Percentiles rank a stretch among this genome's conserved stretches.
phyloP scores from a whole-genome alignment of 257 asterid genomes.

The Solanum chiquidenum region DNA sequence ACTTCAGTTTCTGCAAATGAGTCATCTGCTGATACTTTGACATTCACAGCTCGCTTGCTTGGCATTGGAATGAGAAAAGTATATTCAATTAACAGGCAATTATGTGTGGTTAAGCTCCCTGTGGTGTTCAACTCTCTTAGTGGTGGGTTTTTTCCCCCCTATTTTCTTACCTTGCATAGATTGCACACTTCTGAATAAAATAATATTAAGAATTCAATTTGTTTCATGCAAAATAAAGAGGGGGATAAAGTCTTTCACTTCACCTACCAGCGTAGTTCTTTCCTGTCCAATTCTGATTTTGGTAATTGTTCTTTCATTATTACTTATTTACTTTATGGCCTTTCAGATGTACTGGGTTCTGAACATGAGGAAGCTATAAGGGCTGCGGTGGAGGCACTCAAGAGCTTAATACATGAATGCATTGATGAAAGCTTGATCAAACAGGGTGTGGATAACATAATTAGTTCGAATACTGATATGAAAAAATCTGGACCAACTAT shows the following conservation, averaged over 20 bases:
- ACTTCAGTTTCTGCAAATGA: constrained; percentile 37
- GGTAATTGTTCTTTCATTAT: not conserved
- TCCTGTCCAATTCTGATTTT: not conserved
- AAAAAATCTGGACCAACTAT: constrained; percentile 65
- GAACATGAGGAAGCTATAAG: constrained; percentile 81
- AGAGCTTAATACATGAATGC: constrained; percentile 64
- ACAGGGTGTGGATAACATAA: constrained; percentile 57
- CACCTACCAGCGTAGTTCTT: not conserved
- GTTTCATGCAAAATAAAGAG: not conserved
- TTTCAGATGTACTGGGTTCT: constrained; percentile 67
- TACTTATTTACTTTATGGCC: constrained; percentile 1
- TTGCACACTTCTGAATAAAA: not conserved
- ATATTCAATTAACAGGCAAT: constrained; percentile 47
- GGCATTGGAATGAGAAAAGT: constrained; percentile 76
- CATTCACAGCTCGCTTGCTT: constrained; percentile 75
- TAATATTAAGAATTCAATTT: not conserved
- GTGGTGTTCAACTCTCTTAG: constrained; percentile 53
- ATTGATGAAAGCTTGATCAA: constrained; percentile 64
- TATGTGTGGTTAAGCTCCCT: constrained; percentile 83
- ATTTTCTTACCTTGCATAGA: not conserved
- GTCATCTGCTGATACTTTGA: constrained; percentile 72
- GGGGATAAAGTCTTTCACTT: not conserved
- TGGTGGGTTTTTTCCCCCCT: constrained; percentile 30
- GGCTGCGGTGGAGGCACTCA: constrained; percentile 63
- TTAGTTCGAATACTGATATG: constrained; percentile 23